phyloP scores from a whole-genome alignment of 2,329 filamentous ascomycete genomes.

The Penicillium sumatraense region DNA sequence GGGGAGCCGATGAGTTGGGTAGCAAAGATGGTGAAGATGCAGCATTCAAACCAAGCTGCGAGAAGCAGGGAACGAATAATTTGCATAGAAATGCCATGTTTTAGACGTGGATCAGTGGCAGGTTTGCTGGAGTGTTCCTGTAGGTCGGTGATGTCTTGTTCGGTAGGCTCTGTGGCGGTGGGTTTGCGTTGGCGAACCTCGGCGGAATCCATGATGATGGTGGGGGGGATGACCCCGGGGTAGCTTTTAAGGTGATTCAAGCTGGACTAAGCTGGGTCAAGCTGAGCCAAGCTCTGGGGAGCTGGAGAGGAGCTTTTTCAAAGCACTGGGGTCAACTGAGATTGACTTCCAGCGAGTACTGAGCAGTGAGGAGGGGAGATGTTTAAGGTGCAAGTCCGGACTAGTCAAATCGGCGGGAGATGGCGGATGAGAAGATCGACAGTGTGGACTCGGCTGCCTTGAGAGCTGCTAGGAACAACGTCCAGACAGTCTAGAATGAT shows the following conservation, averaged over 20 bases:
- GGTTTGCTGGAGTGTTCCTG: conserved; percentile 24
- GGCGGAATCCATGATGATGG: conserved; percentile 34
- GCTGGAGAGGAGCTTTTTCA: neutral
- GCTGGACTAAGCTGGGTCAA: no score
- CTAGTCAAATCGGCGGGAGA: no score
- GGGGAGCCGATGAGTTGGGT: conserved; percentile 66
- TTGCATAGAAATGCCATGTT: conserved; percentile 52
- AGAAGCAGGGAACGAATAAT: conserved; percentile 50
- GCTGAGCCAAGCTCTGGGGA: neutral
- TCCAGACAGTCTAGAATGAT: neutral
- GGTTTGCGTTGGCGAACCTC: conserved; percentile 40
- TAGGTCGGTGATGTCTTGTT: conserved; percentile 9
- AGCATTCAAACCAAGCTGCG: conserved; percentile 50
- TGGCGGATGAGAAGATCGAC: conserved; percentile 16
- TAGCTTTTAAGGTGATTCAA: neutral
- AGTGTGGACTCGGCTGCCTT: conserved; percentile 6
- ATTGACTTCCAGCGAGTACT: neutral
- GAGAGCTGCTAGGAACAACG: neutral
- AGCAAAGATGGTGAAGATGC: conserved; percentile 49
- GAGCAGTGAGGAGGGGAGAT: neutral
- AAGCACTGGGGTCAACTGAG: no score
- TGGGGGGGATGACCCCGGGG: neutral
- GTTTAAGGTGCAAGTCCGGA: neutral
- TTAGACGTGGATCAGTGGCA: conserved; percentile 40
- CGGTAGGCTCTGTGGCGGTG: conserved; percentile 17